These are phyloP conservation scores for Fusarium falciforme DNA, from an alignment of 2,329 filamentous ascomycete genomes.

Conservation along the genomic window DNA sequence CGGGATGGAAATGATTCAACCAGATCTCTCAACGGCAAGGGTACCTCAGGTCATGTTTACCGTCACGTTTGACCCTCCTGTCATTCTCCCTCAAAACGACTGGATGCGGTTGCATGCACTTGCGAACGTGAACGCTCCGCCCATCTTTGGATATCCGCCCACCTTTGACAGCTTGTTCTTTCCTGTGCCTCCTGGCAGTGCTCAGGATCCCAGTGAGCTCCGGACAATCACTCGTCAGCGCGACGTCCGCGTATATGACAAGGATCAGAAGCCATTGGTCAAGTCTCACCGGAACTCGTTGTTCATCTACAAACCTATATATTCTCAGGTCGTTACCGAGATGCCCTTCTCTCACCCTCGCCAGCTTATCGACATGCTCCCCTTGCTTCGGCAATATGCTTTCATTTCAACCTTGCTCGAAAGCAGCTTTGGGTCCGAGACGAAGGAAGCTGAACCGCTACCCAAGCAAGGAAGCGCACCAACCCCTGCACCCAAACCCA, in stretches of 20 bases:
- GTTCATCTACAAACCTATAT: constrained; percentile 78
- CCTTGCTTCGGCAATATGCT: constrained; percentile 79
- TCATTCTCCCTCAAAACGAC: constrained; percentile 74
- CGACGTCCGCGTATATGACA: constrained; percentile 56
- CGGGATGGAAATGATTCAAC: constrained; percentile 64
- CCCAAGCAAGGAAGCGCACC: constrained; percentile 5
- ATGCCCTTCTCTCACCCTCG: constrained; percentile 83
- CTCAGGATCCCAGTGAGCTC: constrained; percentile 67
- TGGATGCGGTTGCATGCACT: constrained; percentile 72
- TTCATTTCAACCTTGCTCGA: constrained; percentile 74
- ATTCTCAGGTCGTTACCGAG: constrained; percentile 73
- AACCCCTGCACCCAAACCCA: constrained; percentile 7
- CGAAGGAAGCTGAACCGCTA: constrained; percentile 31
- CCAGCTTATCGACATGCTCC: constrained; percentile 80
- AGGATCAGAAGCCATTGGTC: constrained; percentile 43
- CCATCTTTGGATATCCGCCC: constrained; percentile 50
- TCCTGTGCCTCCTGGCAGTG: constrained; percentile 60
- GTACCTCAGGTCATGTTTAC: constrained; percentile 80
- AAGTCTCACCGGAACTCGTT: constrained; percentile 69
- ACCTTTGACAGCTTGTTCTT: constrained; percentile 71
- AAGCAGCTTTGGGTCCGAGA: constrained; percentile 65
- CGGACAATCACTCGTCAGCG: constrained; percentile 65
- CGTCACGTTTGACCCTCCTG: constrained; percentile 78
- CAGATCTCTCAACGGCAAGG: constrained; percentile 58
- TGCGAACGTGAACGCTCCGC: constrained; percentile 59